Conservation (phyloP, 2,329 filamentous ascomycete species). For the Whalleya microplaca region DNA sequence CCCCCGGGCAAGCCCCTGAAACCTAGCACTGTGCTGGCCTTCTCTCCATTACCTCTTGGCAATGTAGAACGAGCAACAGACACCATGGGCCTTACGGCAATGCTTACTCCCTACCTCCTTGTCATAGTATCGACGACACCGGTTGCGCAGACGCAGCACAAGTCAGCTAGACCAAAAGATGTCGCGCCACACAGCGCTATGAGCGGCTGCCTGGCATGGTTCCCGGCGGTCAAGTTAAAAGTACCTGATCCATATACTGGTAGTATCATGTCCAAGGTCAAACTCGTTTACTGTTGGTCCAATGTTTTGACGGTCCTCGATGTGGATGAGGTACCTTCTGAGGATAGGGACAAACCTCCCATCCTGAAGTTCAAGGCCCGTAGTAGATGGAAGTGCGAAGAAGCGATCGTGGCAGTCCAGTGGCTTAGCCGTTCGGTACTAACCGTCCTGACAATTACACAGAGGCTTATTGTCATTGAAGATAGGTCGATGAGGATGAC, state of each 20-base stretch:
- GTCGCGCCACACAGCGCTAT: slow-evolving; percentile 87
- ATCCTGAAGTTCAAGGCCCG: slow-evolving; percentile 79
- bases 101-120: slow-evolving; percentile 92
- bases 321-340: slow-evolving; percentile 71
- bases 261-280: slow-evolving; percentile 75
- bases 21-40: slow-evolving; percentile 92
- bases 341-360: slow-evolving; percentile 77
- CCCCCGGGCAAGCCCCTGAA: slow-evolving; percentile 71
- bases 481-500: slow-evolving; percentile 88
- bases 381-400: slow-evolving; percentile 90
- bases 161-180: slow-evolving; percentile 88
- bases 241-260: slow-evolving; percentile 67
- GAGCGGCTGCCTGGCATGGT: slow-evolving; percentile 95
- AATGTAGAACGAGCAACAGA: slow-evolving; percentile 91
- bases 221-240: slow-evolving; percentile 92
- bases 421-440: slow-evolving; percentile 95
- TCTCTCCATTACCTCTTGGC: slow-evolving; percentile 87
- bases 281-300: slow-evolving; percentile 97
- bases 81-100: slow-evolving; percentile 85
- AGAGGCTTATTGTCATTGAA: slow-evolving; percentile 89
- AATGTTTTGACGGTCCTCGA: slow-evolving; percentile 95
- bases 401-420: slow-evolving; percentile 94
- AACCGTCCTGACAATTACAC: slow-evolving; percentile 89
- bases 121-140: slow-evolving; percentile 98
- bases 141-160: slow-evolving; percentile 94